Percentiles rank a stretch among this genome's conserved stretches.
Conservation (phyloP, 2,329 filamentous ascomycete genomes). For the Macrophomina pseudophaseolina region DNA sequence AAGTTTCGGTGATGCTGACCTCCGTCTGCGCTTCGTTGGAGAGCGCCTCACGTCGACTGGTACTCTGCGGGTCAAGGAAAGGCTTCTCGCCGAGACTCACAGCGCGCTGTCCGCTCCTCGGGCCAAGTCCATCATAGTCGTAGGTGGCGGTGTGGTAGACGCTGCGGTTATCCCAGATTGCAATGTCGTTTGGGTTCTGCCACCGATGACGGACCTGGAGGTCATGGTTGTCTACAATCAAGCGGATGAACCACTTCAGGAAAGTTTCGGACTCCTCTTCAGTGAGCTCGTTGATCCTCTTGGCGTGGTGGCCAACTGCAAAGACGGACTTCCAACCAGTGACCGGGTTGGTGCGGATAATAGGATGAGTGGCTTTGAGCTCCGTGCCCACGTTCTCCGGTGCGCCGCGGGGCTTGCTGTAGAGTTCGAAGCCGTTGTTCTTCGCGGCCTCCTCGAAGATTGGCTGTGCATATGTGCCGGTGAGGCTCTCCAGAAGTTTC, state of each 20-base stretch:
- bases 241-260: constrained; percentile 49
- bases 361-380: constrained; percentile 59
- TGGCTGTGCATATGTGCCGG: constrained; percentile 54
- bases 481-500: constrained; percentile 54
- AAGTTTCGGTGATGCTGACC: not conserved
- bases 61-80: constrained; percentile 58
- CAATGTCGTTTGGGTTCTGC: constrained; percentile 56
- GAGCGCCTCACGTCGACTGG: constrained; percentile 51
- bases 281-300: constrained; percentile 52
- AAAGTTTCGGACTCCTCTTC: constrained; percentile 50
- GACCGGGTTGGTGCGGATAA: constrained; percentile 66
- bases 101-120: constrained; percentile 57
- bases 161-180: constrained; percentile 71
- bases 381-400: constrained; percentile 61
- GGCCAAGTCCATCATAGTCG: constrained; percentile 62
- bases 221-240: constrained; percentile 57
- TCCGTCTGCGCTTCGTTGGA: constrained; percentile 3
- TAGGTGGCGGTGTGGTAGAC: constrained; percentile 66
- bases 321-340: constrained; percentile 66
- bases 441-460: constrained; percentile 48
- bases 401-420: constrained; percentile 55
- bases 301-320: constrained; percentile 58
- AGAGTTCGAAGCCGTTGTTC: constrained; percentile 39
- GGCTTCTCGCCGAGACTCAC: constrained; percentile 62
- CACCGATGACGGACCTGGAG: constrained; percentile 57